Base-by-base conservation (phyloP, 441 rosid species). In the Daphne laureola region DNA sequence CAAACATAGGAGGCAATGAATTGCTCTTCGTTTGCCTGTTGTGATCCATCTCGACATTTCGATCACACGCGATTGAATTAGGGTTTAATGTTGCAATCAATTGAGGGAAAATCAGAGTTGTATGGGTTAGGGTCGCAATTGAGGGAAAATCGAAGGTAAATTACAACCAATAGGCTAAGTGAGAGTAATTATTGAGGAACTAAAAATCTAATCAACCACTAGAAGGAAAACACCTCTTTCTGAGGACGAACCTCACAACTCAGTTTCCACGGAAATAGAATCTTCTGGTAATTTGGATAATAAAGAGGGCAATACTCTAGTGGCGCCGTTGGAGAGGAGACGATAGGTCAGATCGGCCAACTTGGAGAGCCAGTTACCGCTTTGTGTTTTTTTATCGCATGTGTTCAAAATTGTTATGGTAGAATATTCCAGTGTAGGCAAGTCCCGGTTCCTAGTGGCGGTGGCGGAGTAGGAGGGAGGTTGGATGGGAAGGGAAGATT, bases 311-410 rank as follows among this genome's bases (percentile, higher is more conserved):
- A 90, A 68, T 13, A 84, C 54, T 42, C 61, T 74, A 31, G 78
- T 70, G 56, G 83, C 83, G 45, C 90, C 87, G 58, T 71, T 69
- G 48, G 83, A 59, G 11, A 84, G 68, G 52, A 81, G 71, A 63
- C 82, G 82, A 64, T 57, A 68, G 63, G 93, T 92, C 36, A 95
- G 97, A 69, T 86, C 80, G 45, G 86, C 83, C 8, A 83, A 62
- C 79, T 70, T 86, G 49, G 87, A 82, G 50, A 86, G 67, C 80
- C 90, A 84, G 16, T 81, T 72, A 57, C 80, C 51, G 46, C 73
- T 77, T 5, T 66, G 73, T 25, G 48, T 36, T 27, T n/a, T n/a
- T n/a, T n/a, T n/a, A n/a, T n/a, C n/a, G n/a, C n/a, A n/a, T n/a
- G 84, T 81, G 43, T 81, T 81, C 63, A 75, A 75, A 63, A 67